Evolutionary conservation across 805 yeast species (phyloP).

Genomic region (Saturnispora bothae): DNA sequence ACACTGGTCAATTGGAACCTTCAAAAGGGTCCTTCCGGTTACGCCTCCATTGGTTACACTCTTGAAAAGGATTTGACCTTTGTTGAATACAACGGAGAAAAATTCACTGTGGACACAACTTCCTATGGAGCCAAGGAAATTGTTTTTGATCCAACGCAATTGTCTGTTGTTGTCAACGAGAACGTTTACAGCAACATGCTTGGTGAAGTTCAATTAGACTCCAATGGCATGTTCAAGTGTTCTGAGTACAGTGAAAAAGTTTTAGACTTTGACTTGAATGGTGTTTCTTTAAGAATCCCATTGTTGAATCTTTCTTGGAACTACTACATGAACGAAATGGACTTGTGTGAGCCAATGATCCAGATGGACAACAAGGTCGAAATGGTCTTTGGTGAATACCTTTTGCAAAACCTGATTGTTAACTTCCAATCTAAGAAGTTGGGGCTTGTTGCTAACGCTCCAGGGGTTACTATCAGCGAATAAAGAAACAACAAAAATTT

Average conservation of each 20-base stretch:
- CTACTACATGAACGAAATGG: constrained; percentile 11
- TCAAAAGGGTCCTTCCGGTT: too few relatives aligned
- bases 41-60: too few relatives aligned
- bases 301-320: constrained; percentile 15
- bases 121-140: too few relatives aligned
- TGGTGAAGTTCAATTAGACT: constrained; percentile 6
- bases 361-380: constrained; percentile 10
- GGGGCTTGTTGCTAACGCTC: constrained; percentile 14
- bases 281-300: constrained; percentile 11
- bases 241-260: constrained; percentile 13
- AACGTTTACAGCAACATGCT: constrained; percentile 8
- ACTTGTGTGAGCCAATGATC: constrained; percentile 18
- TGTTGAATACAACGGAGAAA: too few relatives aligned
- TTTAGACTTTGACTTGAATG: constrained; percentile 8
- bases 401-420: constrained; percentile 13
- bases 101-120: too few relatives aligned
- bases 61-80: too few relatives aligned
- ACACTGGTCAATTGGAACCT: constrained; percentile 6
- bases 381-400: constrained; percentile 17
- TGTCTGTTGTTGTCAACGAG: constrained; percentile 11
- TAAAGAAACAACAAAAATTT: not conserved
- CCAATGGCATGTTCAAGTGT: constrained; percentile 13
- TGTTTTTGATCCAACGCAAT: too few relatives aligned
- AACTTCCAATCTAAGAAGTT: constrained; percentile 13
- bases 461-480: constrained; percentile 4